These are phyloP conservation scores for Aspergillus ustus DNA, from an alignment of 2,329 filamentous ascomycete genomes.

Conservation along the genomic window DNA sequence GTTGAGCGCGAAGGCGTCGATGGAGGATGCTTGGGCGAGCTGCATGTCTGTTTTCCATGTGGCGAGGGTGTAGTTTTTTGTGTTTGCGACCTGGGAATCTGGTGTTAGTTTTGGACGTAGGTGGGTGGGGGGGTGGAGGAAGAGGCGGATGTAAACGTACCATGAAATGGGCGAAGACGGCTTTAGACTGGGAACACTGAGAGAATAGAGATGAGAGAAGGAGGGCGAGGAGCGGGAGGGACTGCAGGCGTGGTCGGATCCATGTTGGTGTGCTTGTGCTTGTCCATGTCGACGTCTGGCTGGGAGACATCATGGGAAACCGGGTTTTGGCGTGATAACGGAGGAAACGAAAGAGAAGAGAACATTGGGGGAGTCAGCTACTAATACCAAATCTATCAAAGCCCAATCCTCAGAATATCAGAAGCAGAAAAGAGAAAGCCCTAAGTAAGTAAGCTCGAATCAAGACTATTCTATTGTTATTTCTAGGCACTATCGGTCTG, in stretches of 20 bases:
- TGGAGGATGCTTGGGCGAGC: constrained; percentile 40
- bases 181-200: constrained; percentile 21
- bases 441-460: not conserved
- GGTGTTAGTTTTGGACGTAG: not conserved
- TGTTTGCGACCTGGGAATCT: constrained; percentile 30
- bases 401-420: not conserved
- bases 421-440: not conserved
- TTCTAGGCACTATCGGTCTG: not conserved
- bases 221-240: constrained; percentile 1
- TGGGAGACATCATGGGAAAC: not conserved
- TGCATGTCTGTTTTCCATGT: constrained; percentile 41
- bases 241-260: not conserved
- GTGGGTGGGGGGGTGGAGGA: not conserved
- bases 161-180: constrained; percentile 42
- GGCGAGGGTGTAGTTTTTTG: constrained; percentile 27
- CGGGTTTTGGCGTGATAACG: not conserved
- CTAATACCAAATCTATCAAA: not conserved
- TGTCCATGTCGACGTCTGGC: not conserved
- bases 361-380: not conserved
- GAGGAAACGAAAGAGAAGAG: not conserved
- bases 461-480: not conserved
- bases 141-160: constrained; percentile 18
- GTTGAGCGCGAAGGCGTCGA: constrained; percentile 50
- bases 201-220: constrained; percentile 10
- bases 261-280: not conserved